Evolutionary conservation across 208 protist genomes (phyloP).

Genomic region (Wallacemonas rigidus): DNA sequence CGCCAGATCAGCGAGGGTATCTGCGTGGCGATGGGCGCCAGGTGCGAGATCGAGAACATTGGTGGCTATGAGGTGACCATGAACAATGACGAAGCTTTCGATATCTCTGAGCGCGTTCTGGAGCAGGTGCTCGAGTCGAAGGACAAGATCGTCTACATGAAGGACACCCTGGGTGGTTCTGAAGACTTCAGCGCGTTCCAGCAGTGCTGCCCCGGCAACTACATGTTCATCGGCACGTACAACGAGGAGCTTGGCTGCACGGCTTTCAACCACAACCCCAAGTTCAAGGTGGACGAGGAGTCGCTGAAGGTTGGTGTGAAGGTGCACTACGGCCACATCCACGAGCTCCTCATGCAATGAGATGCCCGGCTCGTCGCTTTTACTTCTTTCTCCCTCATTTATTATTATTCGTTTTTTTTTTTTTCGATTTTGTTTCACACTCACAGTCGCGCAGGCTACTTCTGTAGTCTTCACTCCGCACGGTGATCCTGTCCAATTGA

Average conservation of each 20-base stretch:
- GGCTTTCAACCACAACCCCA: slow-evolving; percentile 46
- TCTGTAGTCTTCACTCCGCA: too few relatives aligned
- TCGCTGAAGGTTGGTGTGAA: slow-evolving; percentile 56
- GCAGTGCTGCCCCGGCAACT: slow-evolving; percentile 42
- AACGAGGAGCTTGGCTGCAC: slow-evolving; percentile 30
- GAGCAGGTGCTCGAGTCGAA: slow-evolving; percentile 26
- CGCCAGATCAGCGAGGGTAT: slow-evolving; percentile 37
- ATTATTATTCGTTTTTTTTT: too few relatives aligned
- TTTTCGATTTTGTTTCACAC: too few relatives aligned
- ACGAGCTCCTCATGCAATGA: slow-evolving; percentile 29
- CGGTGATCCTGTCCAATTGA: too few relatives aligned
- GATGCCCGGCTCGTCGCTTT: background rate
- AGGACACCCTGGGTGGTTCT: slow-evolving; percentile 29
- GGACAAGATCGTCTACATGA: slow-evolving; percentile 33
- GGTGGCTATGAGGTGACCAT: slow-evolving; percentile 49
- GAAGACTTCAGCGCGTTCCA: slow-evolving; percentile 59
- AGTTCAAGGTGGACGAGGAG: slow-evolving; percentile 55
- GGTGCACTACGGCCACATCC: slow-evolving; percentile 35
- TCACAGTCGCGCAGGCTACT: too few relatives aligned
- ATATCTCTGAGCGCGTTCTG: slow-evolving; percentile 36
- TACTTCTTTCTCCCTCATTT: too few relatives aligned
- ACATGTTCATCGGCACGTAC: slow-evolving; percentile 49
- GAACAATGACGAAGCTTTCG: slow-evolving; percentile 43
- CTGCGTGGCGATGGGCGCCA: slow-evolving; percentile 30
- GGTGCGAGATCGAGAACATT: slow-evolving; percentile 32